Evolutionary conservation across 805 yeast species (phyloP).

Genomic region (Pichia cabralensis): DNA sequence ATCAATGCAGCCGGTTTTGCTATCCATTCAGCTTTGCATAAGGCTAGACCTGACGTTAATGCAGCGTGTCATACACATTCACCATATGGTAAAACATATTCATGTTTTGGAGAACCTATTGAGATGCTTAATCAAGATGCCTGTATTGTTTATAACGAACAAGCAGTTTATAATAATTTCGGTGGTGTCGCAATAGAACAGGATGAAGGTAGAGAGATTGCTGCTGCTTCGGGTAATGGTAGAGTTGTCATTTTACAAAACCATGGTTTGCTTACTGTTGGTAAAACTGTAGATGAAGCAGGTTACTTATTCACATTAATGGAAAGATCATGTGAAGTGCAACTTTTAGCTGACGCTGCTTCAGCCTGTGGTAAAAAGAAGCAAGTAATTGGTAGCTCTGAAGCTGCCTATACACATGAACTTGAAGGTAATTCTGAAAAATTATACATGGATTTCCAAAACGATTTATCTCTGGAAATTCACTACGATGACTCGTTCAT

Average conservation of each 20-base stretch:
- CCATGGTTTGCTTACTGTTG: constrained; percentile 66
- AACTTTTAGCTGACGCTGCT: constrained; percentile 49
- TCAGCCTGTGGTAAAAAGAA: constrained; percentile 30
- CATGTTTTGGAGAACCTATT: constrained; percentile 52
- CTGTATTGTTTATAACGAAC: constrained; percentile 55
- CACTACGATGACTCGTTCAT: background rate
- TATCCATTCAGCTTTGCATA: constrained; percentile 58
- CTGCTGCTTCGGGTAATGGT: constrained; percentile 49
- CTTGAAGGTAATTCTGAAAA: constrained; percentile 56
- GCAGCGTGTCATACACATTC: constrained; percentile 71
- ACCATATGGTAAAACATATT: constrained; percentile 51
- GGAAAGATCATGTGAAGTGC: constrained; percentile 59
- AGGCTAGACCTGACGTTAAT: constrained; percentile 55
- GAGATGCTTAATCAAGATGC: constrained; percentile 78
- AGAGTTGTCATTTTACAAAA: constrained; percentile 51
- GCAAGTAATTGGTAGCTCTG: constrained; percentile 42
- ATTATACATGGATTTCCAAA: constrained; percentile 63
- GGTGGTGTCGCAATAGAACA: constrained; percentile 70
- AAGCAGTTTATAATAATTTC: constrained; percentile 54
- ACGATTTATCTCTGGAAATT: constrained; percentile 45
- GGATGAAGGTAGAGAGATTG: constrained; percentile 53
- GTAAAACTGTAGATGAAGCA: constrained; percentile 64
- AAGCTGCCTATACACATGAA: constrained; percentile 54
- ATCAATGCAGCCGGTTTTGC: constrained; percentile 63
- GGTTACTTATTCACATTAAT: constrained; percentile 38